Evolutionary conservation across 495 filamentous ascomycete genomes (phyloP).

Genomic region (Penicillium malachiteum): DNA sequence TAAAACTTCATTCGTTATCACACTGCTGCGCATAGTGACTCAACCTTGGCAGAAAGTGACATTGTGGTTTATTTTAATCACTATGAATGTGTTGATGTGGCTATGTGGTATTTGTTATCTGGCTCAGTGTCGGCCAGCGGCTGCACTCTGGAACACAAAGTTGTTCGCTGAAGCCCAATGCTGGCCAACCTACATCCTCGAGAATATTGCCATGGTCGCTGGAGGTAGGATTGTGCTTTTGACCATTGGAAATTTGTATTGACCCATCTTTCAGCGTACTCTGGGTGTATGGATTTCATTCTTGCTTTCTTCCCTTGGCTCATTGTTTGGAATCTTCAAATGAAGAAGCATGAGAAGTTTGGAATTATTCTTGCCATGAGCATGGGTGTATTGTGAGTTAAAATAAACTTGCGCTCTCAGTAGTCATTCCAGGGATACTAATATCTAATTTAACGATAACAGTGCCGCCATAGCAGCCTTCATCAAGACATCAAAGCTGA

Average conservation of each 20-base stretch:
- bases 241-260: not conserved
- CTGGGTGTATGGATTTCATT: conserved; percentile 26
- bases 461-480: conserved; percentile 23
- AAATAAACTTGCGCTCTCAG: not conserved
- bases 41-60: conserved; percentile 17
- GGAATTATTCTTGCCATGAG: conserved; percentile 28
- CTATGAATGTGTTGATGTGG: conserved; percentile 26
- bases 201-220: conserved; percentile 19
- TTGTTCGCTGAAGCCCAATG: conserved; percentile 18
- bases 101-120: conserved; percentile 22
- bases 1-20: conserved; percentile 28
- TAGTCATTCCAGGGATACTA: not conserved
- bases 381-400: conserved; percentile 23
- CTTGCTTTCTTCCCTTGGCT: conserved; percentile 26
- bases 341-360: conserved; percentile 24
- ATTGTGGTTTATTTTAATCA: conserved; percentile 27
- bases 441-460: not conserved
- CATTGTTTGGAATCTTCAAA: conserved; percentile 26
- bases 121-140: conserved; percentile 20
- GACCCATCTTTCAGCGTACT: conserved; percentile 16
- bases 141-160: conserved; percentile 19
- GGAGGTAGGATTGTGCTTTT: conserved; percentile 12
- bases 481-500: conserved; percentile 24
- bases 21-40: conserved; percentile 23
- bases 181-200: conserved; percentile 21